Conservation (phyloP, 495 filamentous ascomycete genomes). For the Pyronema domesticum region DNA sequence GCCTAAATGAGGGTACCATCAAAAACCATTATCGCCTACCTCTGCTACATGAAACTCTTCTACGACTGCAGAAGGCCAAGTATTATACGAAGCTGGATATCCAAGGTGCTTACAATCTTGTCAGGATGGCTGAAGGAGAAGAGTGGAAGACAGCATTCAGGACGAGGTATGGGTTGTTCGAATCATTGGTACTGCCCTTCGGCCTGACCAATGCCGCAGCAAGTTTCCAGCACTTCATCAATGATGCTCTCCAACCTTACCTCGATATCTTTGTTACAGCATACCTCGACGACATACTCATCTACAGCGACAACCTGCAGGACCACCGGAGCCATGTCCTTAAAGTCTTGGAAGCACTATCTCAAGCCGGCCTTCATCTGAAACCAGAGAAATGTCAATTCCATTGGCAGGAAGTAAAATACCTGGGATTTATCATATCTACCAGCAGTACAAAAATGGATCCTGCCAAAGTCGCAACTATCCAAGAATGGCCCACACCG, state of each 20-base stretch:
- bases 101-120: neutral
- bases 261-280: slow-evolving; percentile 12
- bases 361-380: slow-evolving; percentile 13
- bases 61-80: too few relatives aligned
- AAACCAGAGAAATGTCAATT: slow-evolving; percentile 24
- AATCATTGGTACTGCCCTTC: slow-evolving; percentile 18
- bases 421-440: slow-evolving; percentile 12
- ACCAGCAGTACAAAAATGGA: too few relatives aligned
- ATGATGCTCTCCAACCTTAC: neutral
- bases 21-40: slow-evolving; percentile 13
- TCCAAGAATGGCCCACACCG: slow-evolving; percentile 6
- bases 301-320: too few relatives aligned
- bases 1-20: slow-evolving; percentile 12
- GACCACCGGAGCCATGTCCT: too few relatives aligned
- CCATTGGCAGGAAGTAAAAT: slow-evolving; percentile 1
- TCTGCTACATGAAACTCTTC: neutral
- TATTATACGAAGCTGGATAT: slow-evolving; percentile 8
- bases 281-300: slow-evolving; percentile 23
- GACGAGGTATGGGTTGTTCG: neutral
- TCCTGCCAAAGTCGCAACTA: slow-evolving; percentile 5
- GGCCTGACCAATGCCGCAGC: slow-evolving; percentile 10
- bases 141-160: slow-evolving; percentile 19
- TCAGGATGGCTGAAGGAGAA: slow-evolving; percentile 8
- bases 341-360: too few relatives aligned
- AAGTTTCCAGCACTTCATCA: too few relatives aligned